Percentiles rank a stretch among this genome's conserved stretches.
phyloP scores from a whole-genome alignment of 176 grass and related monocot genomes.

The Eragrostis nindensis region DNA sequence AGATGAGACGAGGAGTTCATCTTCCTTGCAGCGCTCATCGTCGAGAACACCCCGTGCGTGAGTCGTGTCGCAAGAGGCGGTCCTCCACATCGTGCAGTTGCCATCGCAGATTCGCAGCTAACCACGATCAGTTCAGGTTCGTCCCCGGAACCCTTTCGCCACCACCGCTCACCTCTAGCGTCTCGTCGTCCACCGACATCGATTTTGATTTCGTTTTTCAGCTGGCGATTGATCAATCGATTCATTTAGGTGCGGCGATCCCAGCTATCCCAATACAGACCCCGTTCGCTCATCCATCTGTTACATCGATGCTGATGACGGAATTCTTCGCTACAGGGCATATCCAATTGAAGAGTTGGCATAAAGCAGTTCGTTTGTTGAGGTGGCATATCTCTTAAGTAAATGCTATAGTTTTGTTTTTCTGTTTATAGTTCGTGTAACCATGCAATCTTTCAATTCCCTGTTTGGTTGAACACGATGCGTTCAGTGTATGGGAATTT shows the following conservation, averaged over 20 bases:
- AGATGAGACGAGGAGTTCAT: no score
- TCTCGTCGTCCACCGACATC: no score
- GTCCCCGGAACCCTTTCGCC: no score
- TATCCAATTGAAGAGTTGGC: constrained; percentile 97
- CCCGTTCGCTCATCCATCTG: constrained; percentile 84
- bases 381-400: constrained; percentile 96
- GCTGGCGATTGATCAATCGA: no score
- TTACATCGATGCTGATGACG: constrained; percentile 96
- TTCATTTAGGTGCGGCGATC: constrained; percentile 39
- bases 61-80: no score
- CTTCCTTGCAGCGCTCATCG: no score
- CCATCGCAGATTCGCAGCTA: no score
- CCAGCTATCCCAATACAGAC: constrained; percentile 90
- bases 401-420: constrained; percentile 33
- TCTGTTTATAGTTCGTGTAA: neutral
- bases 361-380: constrained; percentile 84
- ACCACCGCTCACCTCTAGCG: no score
- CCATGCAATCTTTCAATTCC: neutral
- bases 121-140: no score
- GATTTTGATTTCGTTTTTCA: no score
- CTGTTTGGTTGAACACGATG: constrained; percentile 18
- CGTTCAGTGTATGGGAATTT: constrained; percentile 85
- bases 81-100: no score
- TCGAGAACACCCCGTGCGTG: no score
- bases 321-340: constrained; percentile 97